These are phyloP conservation scores for Phytopythium oedochilum DNA, from an alignment of 352 stramenopile species.

Conservation along the genomic window DNA sequence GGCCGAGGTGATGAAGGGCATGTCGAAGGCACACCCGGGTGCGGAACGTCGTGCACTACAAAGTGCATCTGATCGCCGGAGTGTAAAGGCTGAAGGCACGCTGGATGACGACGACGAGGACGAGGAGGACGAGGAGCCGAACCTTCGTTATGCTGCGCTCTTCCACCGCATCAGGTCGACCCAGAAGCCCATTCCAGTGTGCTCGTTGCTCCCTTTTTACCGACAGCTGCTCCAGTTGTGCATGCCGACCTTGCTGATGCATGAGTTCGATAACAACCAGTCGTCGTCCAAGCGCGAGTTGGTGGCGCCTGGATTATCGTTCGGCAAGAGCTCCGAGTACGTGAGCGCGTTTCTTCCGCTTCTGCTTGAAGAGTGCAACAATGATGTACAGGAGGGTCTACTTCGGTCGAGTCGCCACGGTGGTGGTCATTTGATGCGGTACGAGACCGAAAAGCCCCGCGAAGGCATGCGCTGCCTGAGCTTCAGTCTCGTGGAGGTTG, in stretches of 20 bases:
- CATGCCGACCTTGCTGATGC: conserved; percentile 68
- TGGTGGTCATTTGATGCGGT: conserved; percentile 61
- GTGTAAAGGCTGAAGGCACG: background rate
- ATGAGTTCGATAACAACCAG: conserved; percentile 41
- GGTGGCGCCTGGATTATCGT: conserved; percentile 44
- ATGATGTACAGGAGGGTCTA: conserved; percentile 71
- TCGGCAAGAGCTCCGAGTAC: conserved; percentile 69
- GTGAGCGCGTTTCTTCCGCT: conserved; percentile 74
- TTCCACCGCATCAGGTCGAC: conserved; percentile 84
- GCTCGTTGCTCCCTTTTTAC: conserved; percentile 81
- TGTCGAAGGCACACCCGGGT: conserved; percentile 43
- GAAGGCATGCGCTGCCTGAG: conserved; percentile 81
- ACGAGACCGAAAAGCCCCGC: conserved; percentile 73
- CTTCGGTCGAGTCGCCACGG: conserved; percentile 42
- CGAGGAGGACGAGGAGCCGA: conserved; percentile 44
- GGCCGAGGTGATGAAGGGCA: conserved; percentile 55
- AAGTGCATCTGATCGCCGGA: background rate
- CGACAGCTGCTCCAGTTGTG: conserved; percentile 70
- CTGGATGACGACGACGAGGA: conserved; percentile 23
- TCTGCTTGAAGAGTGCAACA: conserved; percentile 79
- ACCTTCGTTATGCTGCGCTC: conserved; percentile 50
- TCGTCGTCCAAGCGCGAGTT: conserved; percentile 54
- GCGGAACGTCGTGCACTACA: conserved; percentile 5
- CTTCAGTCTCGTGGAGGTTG: conserved; percentile 62
- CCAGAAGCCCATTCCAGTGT: conserved; percentile 62